These are phyloP conservation scores for Gynochthodes officinalis DNA, from an alignment of 257 asterid genomes.

Conservation along the genomic window DNA sequence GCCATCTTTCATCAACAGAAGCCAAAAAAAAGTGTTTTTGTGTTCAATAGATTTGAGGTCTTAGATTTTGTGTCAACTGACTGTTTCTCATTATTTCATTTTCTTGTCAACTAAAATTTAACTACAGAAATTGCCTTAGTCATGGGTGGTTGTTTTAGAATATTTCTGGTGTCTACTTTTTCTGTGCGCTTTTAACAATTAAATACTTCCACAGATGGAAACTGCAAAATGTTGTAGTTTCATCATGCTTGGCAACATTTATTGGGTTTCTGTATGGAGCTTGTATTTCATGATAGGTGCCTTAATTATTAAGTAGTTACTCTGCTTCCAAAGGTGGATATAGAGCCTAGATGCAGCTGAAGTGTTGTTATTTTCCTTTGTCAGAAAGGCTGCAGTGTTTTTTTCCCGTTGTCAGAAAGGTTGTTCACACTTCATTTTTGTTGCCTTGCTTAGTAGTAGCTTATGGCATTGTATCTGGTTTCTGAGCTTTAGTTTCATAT, in stretches of 20 bases:
- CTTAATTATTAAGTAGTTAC: no score
- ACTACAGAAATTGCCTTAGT: background rate
- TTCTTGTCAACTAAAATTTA: background rate
- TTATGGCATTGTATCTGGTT: background rate
- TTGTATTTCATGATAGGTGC: background rate
- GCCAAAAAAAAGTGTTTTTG: no score
- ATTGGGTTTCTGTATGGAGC: constrained; percentile 1
- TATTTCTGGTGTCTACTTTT: background rate
- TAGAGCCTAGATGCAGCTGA: background rate
- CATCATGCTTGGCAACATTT: background rate
- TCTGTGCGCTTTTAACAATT: background rate
- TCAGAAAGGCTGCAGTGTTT: no score
- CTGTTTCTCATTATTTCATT: background rate
- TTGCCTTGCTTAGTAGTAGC: no score
- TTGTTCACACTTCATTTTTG: background rate
- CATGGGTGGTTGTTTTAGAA: background rate
- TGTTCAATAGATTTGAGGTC: no score
- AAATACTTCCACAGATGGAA: background rate
- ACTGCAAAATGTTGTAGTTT: background rate
- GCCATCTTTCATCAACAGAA: background rate
- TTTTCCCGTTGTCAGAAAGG: no score
- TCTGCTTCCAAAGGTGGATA: no score
- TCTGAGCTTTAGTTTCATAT: background rate
- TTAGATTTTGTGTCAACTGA: no score
- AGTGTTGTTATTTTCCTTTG: no score